Base-by-base conservation (phyloP, 129 eudicot genomes). In the Chrysanthemum lavandulifolium region DNA sequence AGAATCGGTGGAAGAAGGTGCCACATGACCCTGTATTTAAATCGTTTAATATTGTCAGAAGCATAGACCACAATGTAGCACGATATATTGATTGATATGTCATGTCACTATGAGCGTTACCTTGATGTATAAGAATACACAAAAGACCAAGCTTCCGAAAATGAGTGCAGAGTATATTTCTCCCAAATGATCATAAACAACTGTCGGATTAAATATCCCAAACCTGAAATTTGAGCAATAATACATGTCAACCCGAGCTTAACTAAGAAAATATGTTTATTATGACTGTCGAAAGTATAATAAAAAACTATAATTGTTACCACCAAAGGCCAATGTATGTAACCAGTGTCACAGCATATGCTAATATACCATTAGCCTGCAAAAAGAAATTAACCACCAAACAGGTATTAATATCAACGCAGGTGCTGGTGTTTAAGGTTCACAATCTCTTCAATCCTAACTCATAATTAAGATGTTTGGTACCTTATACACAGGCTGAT, bases 281-380 rank as follows among this genome's bases (percentile, higher is more conserved):
- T 51, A 47, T 2, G 10, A 65, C 47, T 40, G 0, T 40, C 0
- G 9, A 5, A 16, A 49, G 11, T 25, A 53, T 19, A 31, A 13
- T 45, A 16, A 6, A 36, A 53, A 62, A 77, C 65, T 10, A 61
- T 9, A 23, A 68, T 59, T 25, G 92, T 84, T 86, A 93, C 98
- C 98, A 87, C 98, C 98, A 93, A 76, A 93, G 97, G 72, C 89
- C 64, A 56, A 93, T 62, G 78, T 93, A 93, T 6, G 98, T 93
- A 74, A 88, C 40, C 77, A 93, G 75, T 51, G 97, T 93, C 75
- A 93, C 96, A 5, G 60, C 87, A 82, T 89, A 93, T 49, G 97
- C 96, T 67, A 87, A 81, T 77, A 93, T 64, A 59, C 98, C 98
- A 86, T 93, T 93, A 15, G 92, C 97, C 98, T 93, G 90, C 79